Evolutionary conservation across 441 rosid genomes (phyloP), one percentile per base, ranked within the genome.

Genomic region (Jatropha podagrica): DNA sequence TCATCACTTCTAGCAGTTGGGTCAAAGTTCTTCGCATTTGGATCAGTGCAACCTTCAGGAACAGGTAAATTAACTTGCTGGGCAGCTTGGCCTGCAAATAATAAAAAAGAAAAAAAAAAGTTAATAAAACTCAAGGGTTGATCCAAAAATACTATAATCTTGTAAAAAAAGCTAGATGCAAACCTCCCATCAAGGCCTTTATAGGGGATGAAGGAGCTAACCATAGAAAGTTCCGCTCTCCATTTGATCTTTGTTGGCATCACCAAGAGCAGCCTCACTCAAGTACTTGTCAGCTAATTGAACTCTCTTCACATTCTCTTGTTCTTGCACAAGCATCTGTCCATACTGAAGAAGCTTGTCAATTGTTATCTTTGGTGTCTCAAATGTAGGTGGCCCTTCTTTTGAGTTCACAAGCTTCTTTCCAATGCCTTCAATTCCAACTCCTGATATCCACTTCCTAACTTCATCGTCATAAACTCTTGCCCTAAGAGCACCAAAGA

Each of bases 391-490:
- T 2, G 99, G 80, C 42, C 88, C 92, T 40, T 93, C 96, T 87
- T 55, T 90, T 0, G 98, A 95, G 94, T 95, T 95, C 86, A 93
- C 98, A 5, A 93, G 90, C 80, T 75, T 90, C 91, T 88, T 93
- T 55, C 99, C 98, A 26, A 93, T 40, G 61, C n/a, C 10, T 0
- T 83, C 83, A 2, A 93, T 94, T 41, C 99, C 99, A 1, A 89
- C 73, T 0, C 83, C 91, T 0, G 85, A 72, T 0, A 93, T 72
- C 88, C 94, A 92, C 81, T 95, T 95, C 87, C 98, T 92, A 86
- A 95, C 99, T 85, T 92, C 99, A 65, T 95, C 98, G 17, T 95
- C 99, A 71, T 95, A 95, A 49, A 95, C 99, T 84, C 99, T 85
- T 5, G 99, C 97, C 87, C 99, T 88, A 80, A 95, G 68, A 0